phyloP scores from a whole-genome alignment of 495 filamentous ascomycete genomes.

The Trichodelitschia bisporula region DNA sequence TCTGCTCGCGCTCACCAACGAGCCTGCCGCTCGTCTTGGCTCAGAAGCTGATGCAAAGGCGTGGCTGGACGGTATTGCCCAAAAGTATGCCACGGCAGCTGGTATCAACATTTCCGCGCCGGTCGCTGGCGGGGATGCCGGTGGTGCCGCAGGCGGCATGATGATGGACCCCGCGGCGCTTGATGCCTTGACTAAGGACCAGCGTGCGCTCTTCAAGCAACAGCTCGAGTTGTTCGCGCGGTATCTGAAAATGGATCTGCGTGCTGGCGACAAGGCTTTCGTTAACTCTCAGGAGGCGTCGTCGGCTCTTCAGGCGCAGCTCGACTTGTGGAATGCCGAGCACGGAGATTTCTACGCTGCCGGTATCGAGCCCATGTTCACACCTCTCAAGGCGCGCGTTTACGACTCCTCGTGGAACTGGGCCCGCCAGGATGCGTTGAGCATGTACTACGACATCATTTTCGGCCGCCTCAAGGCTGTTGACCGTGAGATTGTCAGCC shows the following conservation, averaged over 20 bases:
- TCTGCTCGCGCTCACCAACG: conserved; percentile 73
- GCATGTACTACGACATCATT: conserved; percentile 99
- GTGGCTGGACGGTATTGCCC: conserved; percentile 62
- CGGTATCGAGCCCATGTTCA: conserved; percentile 87
- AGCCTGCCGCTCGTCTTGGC: conserved; percentile 67
- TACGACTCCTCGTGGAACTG: conserved; percentile 99
- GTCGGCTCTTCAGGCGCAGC: conserved; percentile 65
- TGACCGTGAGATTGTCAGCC: conserved; percentile 93
- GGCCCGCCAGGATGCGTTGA: conserved; percentile 88
- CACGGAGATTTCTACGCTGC: conserved; percentile 90
- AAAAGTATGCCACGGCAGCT: conserved; percentile 70
- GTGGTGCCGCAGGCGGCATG: conserved; percentile 55
- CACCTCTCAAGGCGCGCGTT: conserved; percentile 72
- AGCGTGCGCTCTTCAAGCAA: conserved; percentile 84
- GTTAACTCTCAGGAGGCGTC: conserved; percentile 61
- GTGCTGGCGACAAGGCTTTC: conserved; percentile 82
- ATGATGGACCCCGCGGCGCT: conserved; percentile 98
- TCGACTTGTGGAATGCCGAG: conserved; percentile 85
- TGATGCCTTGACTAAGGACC: conserved; percentile 91
- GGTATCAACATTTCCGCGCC: conserved; percentile 70
- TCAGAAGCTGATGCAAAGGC: conserved; percentile 78
- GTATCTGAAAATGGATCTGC: conserved; percentile 90
- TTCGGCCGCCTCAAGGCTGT: conserved; percentile 83
- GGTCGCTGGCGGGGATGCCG: conserved; percentile 47
- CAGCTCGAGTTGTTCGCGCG: conserved; percentile 85